Evolutionary conservation across 1,139 yeast species (phyloP).

Genomic region (Lipomyces yarrowii): DNA sequence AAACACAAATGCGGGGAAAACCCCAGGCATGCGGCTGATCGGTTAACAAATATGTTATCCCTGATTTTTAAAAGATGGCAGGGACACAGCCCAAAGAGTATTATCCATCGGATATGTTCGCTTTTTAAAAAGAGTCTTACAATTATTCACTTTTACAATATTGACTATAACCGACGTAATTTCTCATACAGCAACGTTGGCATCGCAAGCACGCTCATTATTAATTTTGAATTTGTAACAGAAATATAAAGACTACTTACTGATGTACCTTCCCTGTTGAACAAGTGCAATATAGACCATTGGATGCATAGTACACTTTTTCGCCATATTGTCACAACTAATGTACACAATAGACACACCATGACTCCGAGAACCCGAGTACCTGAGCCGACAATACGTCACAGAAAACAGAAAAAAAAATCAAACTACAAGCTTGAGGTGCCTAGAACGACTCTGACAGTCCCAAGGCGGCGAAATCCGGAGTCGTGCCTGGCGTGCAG

Average conservation of each 20-base stretch:
- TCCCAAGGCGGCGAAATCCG: slow-evolving; percentile 39
- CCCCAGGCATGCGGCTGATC: slow-evolving; percentile 1
- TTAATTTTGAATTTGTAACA: not conserved
- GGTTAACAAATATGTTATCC: not conserved
- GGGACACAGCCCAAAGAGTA: too few species aligned
- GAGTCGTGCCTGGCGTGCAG: slow-evolving; percentile 36
- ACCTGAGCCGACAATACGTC: not conserved
- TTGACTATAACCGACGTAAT: not conserved
- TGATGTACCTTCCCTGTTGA: not conserved
- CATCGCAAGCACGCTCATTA: not conserved
- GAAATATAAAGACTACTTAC: not conserved
- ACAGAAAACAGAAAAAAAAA: not conserved
- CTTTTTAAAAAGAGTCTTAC: too few species aligned
- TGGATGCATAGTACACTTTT: not conserved
- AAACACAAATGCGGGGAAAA: not conserved
- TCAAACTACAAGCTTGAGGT: too few species aligned
- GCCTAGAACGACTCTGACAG: slow-evolving; percentile 38
- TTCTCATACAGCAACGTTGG: not conserved
- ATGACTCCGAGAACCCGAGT: not conserved
- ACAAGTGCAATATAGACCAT: not conserved
- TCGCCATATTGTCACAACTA: not conserved
- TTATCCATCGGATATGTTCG: too few species aligned
- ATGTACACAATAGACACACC: not conserved
- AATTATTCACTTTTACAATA: too few species aligned
- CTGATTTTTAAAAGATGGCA: too few species aligned